Evolutionary conservation across 163 green algal genomes (phyloP).

Genomic region (Coccomyxa subellipsoidea): DNA sequence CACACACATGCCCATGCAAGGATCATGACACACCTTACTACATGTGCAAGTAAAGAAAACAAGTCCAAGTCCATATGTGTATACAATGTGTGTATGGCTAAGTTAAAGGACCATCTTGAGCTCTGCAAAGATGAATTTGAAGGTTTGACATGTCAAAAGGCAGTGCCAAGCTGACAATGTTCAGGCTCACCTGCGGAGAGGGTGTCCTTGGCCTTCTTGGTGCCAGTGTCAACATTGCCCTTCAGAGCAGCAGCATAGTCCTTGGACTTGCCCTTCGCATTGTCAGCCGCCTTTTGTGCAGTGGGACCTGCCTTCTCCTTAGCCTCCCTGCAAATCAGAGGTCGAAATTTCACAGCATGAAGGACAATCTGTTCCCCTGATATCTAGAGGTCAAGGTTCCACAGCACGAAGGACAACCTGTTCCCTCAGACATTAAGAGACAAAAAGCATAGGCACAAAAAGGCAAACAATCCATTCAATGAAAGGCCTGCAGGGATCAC

Average conservation of each 20-base stretch:
- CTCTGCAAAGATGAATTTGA: too few relatives aligned
- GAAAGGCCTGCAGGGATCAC: too few relatives aligned
- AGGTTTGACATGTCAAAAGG: too few relatives aligned
- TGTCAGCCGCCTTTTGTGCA: not conserved
- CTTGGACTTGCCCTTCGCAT: not conserved
- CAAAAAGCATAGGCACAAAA: not conserved
- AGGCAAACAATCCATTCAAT: not conserved
- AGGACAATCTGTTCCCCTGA: not conserved
- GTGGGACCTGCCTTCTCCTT: slow-evolving; percentile 3
- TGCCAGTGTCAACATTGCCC: not conserved
- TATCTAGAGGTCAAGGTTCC: not conserved
- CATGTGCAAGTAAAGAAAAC: too few relatives aligned
- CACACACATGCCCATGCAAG: too few relatives aligned
- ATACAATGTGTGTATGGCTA: too few relatives aligned
- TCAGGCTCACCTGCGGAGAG: not conserved
- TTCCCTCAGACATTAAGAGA: not conserved
- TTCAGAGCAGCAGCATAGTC: not conserved
- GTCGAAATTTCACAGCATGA: not conserved
- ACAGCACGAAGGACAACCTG: not conserved
- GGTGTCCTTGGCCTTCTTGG: not conserved
- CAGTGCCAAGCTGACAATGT: too few relatives aligned
- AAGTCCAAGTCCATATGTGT: too few relatives aligned
- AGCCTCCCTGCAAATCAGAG: not conserved
- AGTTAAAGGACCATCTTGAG: too few relatives aligned
- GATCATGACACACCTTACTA: too few relatives aligned